These are phyloP conservation scores for Backusella tuberculispora DNA, from an alignment of 192 early-diverging fungal species.

Conservation along the genomic window DNA sequence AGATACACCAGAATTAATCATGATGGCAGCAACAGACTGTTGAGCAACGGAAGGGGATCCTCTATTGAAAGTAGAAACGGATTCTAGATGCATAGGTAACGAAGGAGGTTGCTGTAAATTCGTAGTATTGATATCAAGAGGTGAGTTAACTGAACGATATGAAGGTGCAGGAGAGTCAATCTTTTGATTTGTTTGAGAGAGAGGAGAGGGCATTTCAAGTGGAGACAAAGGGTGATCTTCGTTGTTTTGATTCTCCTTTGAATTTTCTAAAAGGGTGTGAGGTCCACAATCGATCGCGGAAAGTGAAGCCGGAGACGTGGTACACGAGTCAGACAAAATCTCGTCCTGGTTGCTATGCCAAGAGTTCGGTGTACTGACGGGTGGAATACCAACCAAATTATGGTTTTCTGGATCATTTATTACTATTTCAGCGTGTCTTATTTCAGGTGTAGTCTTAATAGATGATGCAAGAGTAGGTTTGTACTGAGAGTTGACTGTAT, in stretches of 20 bases:
- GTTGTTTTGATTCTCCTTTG: not conserved
- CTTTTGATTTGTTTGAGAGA: not conserved
- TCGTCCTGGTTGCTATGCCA: not conserved
- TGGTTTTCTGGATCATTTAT: not conserved
- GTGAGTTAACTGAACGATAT: not conserved
- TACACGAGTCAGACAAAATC: conserved; percentile 4
- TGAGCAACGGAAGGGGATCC: conserved; percentile 1
- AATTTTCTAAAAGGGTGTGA: conserved; percentile 7
- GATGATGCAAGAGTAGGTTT: not conserved
- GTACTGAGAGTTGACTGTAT: not conserved
- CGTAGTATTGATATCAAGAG: not conserved
- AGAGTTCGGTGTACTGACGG: conserved; percentile 12
- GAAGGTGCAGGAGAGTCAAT: not conserved
- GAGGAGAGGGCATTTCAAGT: not conserved
- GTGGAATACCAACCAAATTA: not conserved
- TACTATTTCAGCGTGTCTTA: not conserved
- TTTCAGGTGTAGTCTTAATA: not conserved
- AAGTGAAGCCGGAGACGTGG: conserved; percentile 6
- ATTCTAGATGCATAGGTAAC: conserved; percentile 7
- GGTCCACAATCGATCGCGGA: not conserved
- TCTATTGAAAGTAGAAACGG: not conserved
- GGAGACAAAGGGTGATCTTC: not conserved
- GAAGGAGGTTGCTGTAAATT: not conserved
- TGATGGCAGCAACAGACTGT: conserved; percentile 14
- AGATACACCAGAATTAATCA: conserved; percentile 7